Evolutionary conservation across 2,329 filamentous ascomycete genomes (phyloP), one percentile per base, ranked within the genome.

Genomic region (Stagonosporopsis vannaccii): DNA sequence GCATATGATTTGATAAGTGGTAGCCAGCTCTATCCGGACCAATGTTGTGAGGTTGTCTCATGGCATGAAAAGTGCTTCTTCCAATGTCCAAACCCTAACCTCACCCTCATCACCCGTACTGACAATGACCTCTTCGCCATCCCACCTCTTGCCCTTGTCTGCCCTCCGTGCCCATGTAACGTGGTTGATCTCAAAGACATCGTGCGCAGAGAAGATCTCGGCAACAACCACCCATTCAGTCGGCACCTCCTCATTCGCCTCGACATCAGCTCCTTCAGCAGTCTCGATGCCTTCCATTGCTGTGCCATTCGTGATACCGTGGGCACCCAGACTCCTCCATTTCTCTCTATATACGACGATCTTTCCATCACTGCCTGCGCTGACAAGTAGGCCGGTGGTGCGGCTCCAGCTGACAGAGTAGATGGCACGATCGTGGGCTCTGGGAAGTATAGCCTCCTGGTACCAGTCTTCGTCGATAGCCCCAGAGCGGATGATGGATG

Each of bases 111-210:
- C 95, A 0, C 94, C 95, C 0, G 93, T 97, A 15, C 90, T 95
- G 19, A 98, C 81, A 42, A 99, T 81, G 73, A 97, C 89, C 78
- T 98, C 94, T 67, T 97, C 91, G 22, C 77, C 81, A 1, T 84
- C 82, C n/a, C 55, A 82, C 60, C 78, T 81, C 71, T 82, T 82
- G 1, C 80, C 88, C 45, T 82, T 81, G 73, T 97, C 92, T 54
- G 86, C 90, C 54, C 93, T 83, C 66, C 84, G 85, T 63, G 92
- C 92, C 95, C 95, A 99, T 2, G 86, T 87, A 44, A 95, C 84
- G 75, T 97, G 92, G 70, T 99, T 99, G 61, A 98, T 84, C 77
- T 99, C 95, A 71, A 94, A 97, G 2, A 96, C 91, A 0, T 92
- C 93, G 74, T 99, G 95, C 2, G 89, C 91, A 30, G 88, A 88